These are phyloP conservation scores for Hypoxylon fragiforme DNA, from an alignment of 495 filamentous ascomycete genomes.

Conservation along the genomic window DNA sequence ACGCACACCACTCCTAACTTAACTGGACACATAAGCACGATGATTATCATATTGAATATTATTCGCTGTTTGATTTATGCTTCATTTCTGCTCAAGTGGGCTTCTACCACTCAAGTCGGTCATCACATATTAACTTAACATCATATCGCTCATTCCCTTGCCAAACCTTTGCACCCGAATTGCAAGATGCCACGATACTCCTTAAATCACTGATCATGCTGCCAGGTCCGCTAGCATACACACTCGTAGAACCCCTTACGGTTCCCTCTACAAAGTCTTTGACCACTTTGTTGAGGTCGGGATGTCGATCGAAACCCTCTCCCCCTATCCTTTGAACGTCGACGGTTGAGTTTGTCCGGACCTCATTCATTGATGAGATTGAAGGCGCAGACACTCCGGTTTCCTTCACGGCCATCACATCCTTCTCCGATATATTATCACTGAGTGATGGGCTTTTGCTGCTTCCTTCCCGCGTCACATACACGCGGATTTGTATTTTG, in stretches of 20 bases:
- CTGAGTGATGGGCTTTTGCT: conserved; percentile 22
- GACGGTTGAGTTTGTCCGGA: conserved; percentile 16
- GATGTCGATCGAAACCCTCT: conserved; percentile 31
- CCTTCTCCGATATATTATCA: conserved; percentile 34
- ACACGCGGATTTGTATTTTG: conserved; percentile 56
- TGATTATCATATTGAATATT: neutral
- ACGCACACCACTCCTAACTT: too few species aligned
- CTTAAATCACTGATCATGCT: conserved; percentile 61
- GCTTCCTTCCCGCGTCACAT: conserved; percentile 56
- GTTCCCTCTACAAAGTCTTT: conserved; percentile 42
- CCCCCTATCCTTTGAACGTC: conserved; percentile 32
- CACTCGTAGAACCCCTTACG: conserved; percentile 51
- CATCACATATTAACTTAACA: conserved; percentile 61
- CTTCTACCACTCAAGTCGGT: conserved; percentile 48
- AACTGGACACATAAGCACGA: too few species aligned
- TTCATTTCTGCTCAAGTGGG: neutral
- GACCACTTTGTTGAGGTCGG: conserved; percentile 42
- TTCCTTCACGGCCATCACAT: conserved; percentile 12
- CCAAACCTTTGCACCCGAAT: conserved; percentile 55
- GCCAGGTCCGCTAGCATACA: conserved; percentile 65
- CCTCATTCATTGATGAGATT: conserved; percentile 19
- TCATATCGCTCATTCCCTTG: conserved; percentile 58
- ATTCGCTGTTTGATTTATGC: neutral
- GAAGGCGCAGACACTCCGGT: conserved; percentile 3
- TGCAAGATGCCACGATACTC: conserved; percentile 54